Evolutionary conservation across 306 rosid species (phyloP).

Genomic region (Acacia confusa): DNA sequence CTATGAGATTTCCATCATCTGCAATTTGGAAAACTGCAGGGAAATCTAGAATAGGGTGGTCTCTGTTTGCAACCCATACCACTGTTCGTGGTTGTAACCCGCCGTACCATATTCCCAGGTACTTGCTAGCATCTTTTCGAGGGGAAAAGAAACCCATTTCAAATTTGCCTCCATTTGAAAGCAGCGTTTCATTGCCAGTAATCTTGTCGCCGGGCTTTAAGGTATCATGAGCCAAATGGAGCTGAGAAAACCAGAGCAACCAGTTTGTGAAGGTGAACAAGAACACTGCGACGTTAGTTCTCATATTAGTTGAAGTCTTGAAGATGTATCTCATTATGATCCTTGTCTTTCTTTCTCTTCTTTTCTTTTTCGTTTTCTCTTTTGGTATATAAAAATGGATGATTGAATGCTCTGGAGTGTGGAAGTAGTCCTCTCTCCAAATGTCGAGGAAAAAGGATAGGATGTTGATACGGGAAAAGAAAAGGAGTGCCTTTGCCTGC

Average conservation of each 20-base stretch:
- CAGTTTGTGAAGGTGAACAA: background rate
- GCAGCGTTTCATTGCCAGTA: slow-evolving; percentile 1
- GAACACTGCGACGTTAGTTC: background rate
- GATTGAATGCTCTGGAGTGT: background rate
- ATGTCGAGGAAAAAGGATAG: background rate
- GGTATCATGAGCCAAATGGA: background rate
- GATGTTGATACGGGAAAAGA: too few relatives aligned
- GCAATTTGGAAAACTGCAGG: slow-evolving; percentile 27
- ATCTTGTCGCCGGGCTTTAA: background rate
- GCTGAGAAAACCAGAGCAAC: background rate
- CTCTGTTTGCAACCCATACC: slow-evolving; percentile 58
- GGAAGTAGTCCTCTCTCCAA: background rate
- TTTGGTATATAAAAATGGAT: background rate
- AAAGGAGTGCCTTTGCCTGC: too few relatives aligned
- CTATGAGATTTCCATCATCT: slow-evolving; percentile 35
- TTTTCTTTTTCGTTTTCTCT: background rate
- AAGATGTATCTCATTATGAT: background rate
- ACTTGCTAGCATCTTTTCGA: background rate
- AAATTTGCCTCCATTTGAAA: slow-evolving; percentile 37
- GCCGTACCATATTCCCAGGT: slow-evolving; percentile 46
- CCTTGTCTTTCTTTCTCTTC: background rate
- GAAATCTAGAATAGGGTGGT: background rate
- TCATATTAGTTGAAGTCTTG: background rate
- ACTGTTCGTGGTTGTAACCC: background rate
- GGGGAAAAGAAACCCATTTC: slow-evolving; percentile 48